A percentile compares a stretch with the other conserved stretches of the same genome.
Evolutionary conservation across 208 protist species (phyloP).

Genomic region (Crithidia thermophila): DNA sequence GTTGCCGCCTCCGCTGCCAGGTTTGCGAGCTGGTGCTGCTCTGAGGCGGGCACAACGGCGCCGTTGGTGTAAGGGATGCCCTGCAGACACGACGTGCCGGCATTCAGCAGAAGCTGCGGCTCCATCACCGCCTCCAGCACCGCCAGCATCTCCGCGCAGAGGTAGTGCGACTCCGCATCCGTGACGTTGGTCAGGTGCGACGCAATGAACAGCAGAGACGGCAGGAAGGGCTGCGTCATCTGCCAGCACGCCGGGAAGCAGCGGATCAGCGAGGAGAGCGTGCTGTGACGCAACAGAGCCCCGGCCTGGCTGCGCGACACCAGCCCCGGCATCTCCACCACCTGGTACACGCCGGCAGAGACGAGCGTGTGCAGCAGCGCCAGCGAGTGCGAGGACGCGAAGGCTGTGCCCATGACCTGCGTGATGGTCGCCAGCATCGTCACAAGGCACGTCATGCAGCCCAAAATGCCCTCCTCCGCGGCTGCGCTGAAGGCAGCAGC

Average conservation of each 20-base stretch:
- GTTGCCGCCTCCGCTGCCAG: constrained; percentile 17
- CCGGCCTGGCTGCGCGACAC: constrained; percentile 45
- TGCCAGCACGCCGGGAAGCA: constrained; percentile 83
- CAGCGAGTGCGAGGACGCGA: constrained; percentile 57
- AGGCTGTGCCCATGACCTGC: constrained; percentile 75
- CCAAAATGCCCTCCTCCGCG: constrained; percentile 33
- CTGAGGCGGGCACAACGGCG: constrained; percentile 33
- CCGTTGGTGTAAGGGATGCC: constrained; percentile 55
- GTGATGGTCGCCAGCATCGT: constrained; percentile 60
- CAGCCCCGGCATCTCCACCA: constrained; percentile 51
- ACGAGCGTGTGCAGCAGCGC: constrained; percentile 55
- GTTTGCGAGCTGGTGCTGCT: constrained; percentile 30
- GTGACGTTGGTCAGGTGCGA: constrained; percentile 46
- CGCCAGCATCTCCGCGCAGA: constrained; percentile 74
- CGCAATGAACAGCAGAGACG: constrained; percentile 54
- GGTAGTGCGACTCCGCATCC: constrained; percentile 78
- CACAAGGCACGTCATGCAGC: constrained; percentile 40
- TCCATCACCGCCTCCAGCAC: constrained; percentile 88
- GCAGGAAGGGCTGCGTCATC: constrained; percentile 81
- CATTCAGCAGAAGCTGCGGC: constrained; percentile 83
- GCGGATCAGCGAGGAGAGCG: constrained; percentile 61
- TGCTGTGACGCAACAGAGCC: constrained; percentile 72
- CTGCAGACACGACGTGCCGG: constrained; percentile 62
- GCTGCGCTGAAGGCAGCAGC: not conserved
- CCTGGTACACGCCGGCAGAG: constrained; percentile 51